A percentile compares a stretch with the other conserved stretches of the same genome.
These are phyloP conservation scores for Calonectria leucothoes DNA, from an alignment of 2,329 filamentous ascomycete genomes.

Conservation along the genomic window DNA sequence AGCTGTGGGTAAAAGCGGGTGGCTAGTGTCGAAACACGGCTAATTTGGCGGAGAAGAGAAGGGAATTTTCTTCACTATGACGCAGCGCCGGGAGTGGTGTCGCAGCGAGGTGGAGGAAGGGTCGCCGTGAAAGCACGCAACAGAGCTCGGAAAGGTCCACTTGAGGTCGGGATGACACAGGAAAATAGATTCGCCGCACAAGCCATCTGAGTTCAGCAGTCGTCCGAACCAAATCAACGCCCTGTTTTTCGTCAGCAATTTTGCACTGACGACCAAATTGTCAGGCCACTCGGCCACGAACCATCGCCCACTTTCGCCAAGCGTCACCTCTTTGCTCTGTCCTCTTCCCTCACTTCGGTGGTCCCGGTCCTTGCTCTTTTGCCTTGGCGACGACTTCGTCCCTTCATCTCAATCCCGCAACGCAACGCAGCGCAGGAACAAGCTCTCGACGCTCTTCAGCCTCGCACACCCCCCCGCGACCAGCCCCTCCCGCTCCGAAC, in stretches of 20 bases:
- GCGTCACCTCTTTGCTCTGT: slow-evolving; percentile 4
- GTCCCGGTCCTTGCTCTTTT: not conserved
- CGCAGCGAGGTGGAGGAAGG: not conserved
- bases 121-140: slow-evolving; percentile 8
- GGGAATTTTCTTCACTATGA: slow-evolving; percentile 3
- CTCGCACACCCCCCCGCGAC: not conserved
- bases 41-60: slow-evolving; percentile 1
- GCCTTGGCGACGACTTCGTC: slow-evolving; percentile 16
- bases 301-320: slow-evolving; percentile 1
- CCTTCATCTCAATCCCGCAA: slow-evolving; percentile 1
- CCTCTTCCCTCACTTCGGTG: not conserved
- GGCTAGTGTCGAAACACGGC: not conserved
- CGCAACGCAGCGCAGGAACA: not conserved
- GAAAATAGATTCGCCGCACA: slow-evolving; percentile 27
- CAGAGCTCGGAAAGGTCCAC: slow-evolving; percentile 7
- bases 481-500: not conserved
- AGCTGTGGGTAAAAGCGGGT: not conserved
- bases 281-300: slow-evolving; percentile 17
- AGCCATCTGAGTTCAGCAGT: slow-evolving; percentile 12
- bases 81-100: not conserved
- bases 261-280: slow-evolving; percentile 3
- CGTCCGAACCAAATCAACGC: slow-evolving; percentile 5
- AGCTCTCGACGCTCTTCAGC: not conserved
- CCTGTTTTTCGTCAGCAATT: slow-evolving; percentile 1
- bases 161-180: slow-evolving; percentile 10